Evolutionary conservation across 2,329 filamentous ascomycete genomes (phyloP).

Genomic region (Exophiala oligosperma): DNA sequence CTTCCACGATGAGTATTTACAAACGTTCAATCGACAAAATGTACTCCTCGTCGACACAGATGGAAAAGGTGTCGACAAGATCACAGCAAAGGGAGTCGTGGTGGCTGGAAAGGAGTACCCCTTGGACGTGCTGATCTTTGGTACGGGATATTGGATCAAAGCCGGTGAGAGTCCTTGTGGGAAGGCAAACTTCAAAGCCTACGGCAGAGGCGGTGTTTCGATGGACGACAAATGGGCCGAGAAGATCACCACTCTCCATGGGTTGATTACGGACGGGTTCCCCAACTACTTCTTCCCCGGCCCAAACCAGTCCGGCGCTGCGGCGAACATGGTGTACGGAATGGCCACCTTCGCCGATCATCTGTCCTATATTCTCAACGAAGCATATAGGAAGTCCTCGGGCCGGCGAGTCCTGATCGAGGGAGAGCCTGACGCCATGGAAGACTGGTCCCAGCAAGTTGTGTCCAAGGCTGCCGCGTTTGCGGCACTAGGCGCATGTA

Average conservation of each 20-base stretch:
- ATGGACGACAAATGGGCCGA: conserved; percentile 50
- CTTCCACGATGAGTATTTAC: conserved; percentile 54
- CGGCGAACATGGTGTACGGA: background rate
- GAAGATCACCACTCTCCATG: conserved; percentile 55
- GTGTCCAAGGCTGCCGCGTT: background rate
- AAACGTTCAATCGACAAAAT: conserved; percentile 37
- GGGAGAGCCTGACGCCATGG: background rate
- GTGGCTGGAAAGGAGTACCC: conserved; percentile 49
- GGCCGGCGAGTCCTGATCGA: background rate
- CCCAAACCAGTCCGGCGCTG: conserved; percentile 39
- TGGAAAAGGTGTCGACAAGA: conserved; percentile 50
- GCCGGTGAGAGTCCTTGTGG: conserved; percentile 32
- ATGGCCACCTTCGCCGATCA: background rate
- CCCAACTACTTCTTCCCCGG: conserved; percentile 57
- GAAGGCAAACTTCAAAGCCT: conserved; percentile 40
- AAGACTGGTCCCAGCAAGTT: background rate
- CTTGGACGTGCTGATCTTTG: conserved; percentile 49
- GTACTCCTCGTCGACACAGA: conserved; percentile 47
- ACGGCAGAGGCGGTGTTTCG: conserved; percentile 46
- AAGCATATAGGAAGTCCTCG: background rate
- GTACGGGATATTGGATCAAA: conserved; percentile 43
- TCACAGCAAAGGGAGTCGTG: conserved; percentile 49
- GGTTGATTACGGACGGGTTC: conserved; percentile 49
- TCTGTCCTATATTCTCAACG: background rate
- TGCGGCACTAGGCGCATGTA: background rate